A percentile compares a stretch with the other conserved stretches of the same genome.
Evolutionary conservation across 75 land plant genomes (phyloP).

Genomic region (Sequoiadendron giganteum): DNA sequence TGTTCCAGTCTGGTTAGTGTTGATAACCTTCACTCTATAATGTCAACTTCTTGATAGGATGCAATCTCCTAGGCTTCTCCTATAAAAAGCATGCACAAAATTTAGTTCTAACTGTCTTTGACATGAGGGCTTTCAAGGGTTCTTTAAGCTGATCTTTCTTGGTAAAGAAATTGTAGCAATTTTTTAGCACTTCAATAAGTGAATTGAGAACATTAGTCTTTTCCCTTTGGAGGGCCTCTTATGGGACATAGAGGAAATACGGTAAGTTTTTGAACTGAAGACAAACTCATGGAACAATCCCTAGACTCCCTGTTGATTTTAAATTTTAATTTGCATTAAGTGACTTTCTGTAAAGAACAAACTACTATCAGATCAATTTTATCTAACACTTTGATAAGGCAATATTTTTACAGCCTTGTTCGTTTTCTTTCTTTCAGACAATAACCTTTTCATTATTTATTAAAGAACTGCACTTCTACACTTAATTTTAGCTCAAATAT

Average conservation of each 20-base stretch:
- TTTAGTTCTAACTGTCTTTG: background rate
- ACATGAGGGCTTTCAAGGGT: background rate
- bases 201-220: background rate
- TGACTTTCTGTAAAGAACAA: background rate
- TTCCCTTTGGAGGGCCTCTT: background rate
- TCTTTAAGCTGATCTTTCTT: background rate
- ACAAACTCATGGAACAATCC: background rate
- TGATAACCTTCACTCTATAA: background rate
- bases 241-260: background rate
- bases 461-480: background rate
- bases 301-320: background rate
- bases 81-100: background rate
- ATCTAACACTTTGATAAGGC: background rate
- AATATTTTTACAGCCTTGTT: background rate
- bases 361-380: background rate
- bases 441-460: background rate
- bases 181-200: background rate
- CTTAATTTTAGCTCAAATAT: background rate
- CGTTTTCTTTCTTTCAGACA: background rate
- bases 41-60: background rate
- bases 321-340: background rate
- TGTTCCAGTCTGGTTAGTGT: conserved; percentile 69
- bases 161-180: background rate
- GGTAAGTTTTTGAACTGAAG: background rate
- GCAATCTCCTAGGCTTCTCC: background rate